Evolutionary conservation across 148 eudicot species (phyloP).

Genomic region (Agrostemma githago): DNA sequence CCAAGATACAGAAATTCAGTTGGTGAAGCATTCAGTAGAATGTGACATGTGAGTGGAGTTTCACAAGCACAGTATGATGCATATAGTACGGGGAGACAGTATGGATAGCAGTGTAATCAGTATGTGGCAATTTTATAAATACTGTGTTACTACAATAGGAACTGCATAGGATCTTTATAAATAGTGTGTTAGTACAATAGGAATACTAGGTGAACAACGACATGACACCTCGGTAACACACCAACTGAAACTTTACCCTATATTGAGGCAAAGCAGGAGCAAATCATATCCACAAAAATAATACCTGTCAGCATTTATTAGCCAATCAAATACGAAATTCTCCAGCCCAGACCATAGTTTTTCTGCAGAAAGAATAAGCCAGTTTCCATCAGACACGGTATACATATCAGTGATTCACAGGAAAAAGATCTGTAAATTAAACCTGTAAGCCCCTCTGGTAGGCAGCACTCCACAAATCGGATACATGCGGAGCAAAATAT

Average conservation of each 20-base stretch:
- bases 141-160: too few species aligned
- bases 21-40: not conserved
- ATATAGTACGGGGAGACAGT: not conserved
- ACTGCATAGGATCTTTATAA: not conserved
- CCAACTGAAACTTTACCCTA: not conserved
- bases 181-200: not conserved
- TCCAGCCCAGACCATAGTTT: slow-evolving; percentile 98
- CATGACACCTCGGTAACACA: not conserved
- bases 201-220: not conserved
- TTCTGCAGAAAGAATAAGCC: slow-evolving; percentile 49
- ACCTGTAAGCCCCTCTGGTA: slow-evolving; percentile 99
- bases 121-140: not conserved
- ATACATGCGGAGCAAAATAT: slow-evolving; percentile 99
- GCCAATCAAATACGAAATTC: slow-evolving; percentile 96
- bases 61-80: not conserved
- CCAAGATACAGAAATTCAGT: not conserved
- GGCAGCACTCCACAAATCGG: slow-evolving; percentile 97
- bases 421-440: slow-evolving; percentile 17
- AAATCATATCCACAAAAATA: slow-evolving; percentile 7
- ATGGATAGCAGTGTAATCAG: not conserved
- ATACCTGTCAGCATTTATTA: slow-evolving; percentile 98
- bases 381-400: slow-evolving; percentile 14
- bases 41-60: not conserved
- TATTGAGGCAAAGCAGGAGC: not conserved
- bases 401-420: not conserved